phyloP scores from a whole-genome alignment of 2,329 filamentous ascomycete species.

The Trichoderma semiorbis region DNA sequence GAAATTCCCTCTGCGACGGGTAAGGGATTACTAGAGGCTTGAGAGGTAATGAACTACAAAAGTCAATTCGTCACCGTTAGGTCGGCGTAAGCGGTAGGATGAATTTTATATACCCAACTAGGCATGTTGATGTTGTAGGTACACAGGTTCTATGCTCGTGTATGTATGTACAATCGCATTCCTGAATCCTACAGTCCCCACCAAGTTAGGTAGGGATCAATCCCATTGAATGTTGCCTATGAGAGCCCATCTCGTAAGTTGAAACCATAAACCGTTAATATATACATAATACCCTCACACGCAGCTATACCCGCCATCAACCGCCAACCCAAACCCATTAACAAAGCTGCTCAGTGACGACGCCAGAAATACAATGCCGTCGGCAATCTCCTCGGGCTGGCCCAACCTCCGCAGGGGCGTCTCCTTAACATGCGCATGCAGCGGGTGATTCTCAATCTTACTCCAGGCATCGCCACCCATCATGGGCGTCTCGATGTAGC shows the following conservation, averaged over 20 bases:
- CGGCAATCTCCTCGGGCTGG: slow-evolving; percentile 50
- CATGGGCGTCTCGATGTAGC: slow-evolving; percentile 44
- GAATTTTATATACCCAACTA: not conserved
- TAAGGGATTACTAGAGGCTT: not conserved
- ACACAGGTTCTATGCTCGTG: not conserved
- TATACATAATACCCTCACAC: not conserved
- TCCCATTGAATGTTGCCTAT: not conserved
- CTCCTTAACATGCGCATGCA: slow-evolving; percentile 36
- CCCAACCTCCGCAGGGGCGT: slow-evolving; percentile 41
- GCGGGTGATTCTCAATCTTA: slow-evolving; percentile 23
- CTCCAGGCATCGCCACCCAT: slow-evolving; percentile 24
- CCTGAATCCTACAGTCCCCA: not conserved
- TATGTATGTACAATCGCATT: no score
- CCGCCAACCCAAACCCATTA: slow-evolving; percentile 43
- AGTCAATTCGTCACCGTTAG: no score
- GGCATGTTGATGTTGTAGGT: not conserved
- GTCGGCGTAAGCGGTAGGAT: no score
- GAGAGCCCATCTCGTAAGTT: not conserved
- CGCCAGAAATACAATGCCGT: slow-evolving; percentile 49
- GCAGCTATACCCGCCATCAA: slow-evolving; percentile 42
- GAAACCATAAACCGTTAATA: not conserved
- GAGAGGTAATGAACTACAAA: not conserved
- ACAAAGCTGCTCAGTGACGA: slow-evolving; percentile 29
- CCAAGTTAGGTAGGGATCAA: not conserved
- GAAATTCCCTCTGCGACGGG: not conserved